Base-by-base conservation (phyloP, 2,329 filamentous ascomycete species). In the Colletotrichum gloeosporioides region DNA sequence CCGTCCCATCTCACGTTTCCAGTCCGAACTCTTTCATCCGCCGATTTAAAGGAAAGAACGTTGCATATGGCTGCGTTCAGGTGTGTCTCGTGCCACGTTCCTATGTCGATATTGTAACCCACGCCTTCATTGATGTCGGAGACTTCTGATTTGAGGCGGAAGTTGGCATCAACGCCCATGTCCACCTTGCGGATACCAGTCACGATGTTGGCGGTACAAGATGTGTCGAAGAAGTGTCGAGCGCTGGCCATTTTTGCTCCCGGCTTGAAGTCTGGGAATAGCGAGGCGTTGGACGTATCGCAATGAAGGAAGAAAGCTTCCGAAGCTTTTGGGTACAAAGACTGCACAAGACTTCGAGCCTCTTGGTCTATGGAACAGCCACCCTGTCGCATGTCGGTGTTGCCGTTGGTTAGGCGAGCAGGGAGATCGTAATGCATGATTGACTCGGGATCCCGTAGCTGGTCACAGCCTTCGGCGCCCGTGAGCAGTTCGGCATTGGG, bases 81-180 rank as follows among this genome's bases (percentile, higher is more conserved):
- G 16, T 3, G 2, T 44, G 8, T 44, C 36, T 44, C 36, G 36
- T 6, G 0, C 36, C 36, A 44, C 1, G 36, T 44, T 44, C 16
- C 36, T 4, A 39, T 39, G 3, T 3, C 1, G 36, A 39, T 4
- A 0, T 1, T 18, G 16, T 39, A 39, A 0, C 36, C 36, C 3
- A 0, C 16, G 36, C 16, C 31, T 32, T 32, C 1, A 4, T 9
- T 8, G 16, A 9, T 4, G 36, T 18, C 1, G 36, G 36, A 44
- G 1, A 44, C 8, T 2, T 44, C 16, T 0, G 36, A 18, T 2
- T 44, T 44, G 36, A 44, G 8, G 36, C 36, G 16, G 3, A 44
- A 44, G 16, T 44, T 44, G 16, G 36, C 36, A 44, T 44, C 1
- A 2, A 44, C 6, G 1, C 36, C 36, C 36, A 44, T 44, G 8